These are phyloP conservation scores for Raffaelea albimanens DNA, from an alignment of 2,329 filamentous ascomycete species.

Conservation along the genomic window DNA sequence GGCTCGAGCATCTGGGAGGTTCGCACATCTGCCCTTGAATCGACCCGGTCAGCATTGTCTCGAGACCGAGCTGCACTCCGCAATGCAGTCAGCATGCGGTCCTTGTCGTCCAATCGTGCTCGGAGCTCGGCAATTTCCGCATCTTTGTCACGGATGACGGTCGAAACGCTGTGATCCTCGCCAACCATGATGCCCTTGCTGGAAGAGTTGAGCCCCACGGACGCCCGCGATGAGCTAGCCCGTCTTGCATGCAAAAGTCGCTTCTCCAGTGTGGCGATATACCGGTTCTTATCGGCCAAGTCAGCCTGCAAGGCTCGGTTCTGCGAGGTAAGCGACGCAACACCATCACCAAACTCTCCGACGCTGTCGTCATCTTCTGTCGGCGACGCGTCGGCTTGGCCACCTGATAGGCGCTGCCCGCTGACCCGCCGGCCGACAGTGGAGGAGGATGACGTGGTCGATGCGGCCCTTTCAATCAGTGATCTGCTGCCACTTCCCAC, in stretches of 20 bases:
- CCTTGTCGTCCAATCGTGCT: conserved; percentile 84
- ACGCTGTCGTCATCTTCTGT: conserved; percentile 59
- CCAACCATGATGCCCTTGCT: conserved; percentile 58
- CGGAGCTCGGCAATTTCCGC: conserved; percentile 86
- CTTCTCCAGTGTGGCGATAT: conserved; percentile 90
- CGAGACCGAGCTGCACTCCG: conserved; percentile 77
- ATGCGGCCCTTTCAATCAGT: conserved; percentile 54
- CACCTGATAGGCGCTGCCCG: conserved; percentile 31
- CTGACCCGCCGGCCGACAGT: conserved; percentile 47
- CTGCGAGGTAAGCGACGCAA: conserved; percentile 72
- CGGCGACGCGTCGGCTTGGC: conserved; percentile 24
- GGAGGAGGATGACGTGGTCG: conserved; percentile 54
- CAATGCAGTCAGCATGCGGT: conserved; percentile 82
- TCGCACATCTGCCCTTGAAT: conserved; percentile 21
- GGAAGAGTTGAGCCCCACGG: conserved; percentile 53
- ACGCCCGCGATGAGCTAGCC: conserved; percentile 81
- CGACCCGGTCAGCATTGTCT: conserved; percentile 60
- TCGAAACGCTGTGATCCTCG: conserved; percentile 67
- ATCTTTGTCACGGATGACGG: conserved; percentile 77
- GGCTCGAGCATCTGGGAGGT: conserved; percentile 23
- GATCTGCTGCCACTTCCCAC: conserved; percentile 26
- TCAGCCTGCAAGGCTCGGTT: conserved; percentile 91
- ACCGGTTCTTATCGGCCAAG: conserved; percentile 90
- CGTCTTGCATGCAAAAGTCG: conserved; percentile 81
- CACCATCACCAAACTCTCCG: conserved; percentile 80